Conservation (phyloP, 2,329 filamentous ascomycete genomes). For the Graphilbum fragrans region DNA sequence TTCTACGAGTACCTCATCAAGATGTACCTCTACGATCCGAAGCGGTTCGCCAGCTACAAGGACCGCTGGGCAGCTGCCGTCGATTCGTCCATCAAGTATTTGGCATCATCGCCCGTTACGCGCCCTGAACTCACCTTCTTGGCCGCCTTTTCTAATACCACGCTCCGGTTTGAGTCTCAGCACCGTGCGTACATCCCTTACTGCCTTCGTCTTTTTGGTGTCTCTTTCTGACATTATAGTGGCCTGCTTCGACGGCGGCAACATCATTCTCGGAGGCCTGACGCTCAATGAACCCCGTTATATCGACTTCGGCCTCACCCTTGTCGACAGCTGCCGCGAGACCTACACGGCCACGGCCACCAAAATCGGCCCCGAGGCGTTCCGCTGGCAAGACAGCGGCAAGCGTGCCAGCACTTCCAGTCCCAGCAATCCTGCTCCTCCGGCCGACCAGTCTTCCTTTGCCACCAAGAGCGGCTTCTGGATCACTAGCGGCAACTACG, state of each 20-base stretch:
- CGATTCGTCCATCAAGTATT: constrained; percentile 60
- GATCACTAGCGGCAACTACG: constrained; percentile 47
- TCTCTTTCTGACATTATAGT: constrained; percentile 23
- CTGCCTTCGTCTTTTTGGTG: constrained; percentile 1
- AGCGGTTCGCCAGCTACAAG: constrained; percentile 50
- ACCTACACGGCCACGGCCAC: constrained; percentile 60
- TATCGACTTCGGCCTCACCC: constrained; percentile 58
- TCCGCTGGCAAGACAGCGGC: constrained; percentile 44
- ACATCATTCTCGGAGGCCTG: constrained; percentile 70
- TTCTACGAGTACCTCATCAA: constrained; percentile 90
- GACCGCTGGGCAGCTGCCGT: constrained; percentile 66
- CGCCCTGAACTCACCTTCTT: constrained; percentile 64
- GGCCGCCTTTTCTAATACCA: constrained; percentile 38
- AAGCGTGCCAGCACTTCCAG: constrained; percentile 18
- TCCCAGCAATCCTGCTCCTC: constrained; percentile 27
- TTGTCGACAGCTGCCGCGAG: constrained; percentile 61
- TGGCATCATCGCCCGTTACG: constrained; percentile 54
- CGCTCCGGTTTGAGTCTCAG: constrained; percentile 30
- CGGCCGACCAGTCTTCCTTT: constrained; percentile 39
- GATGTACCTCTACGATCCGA: constrained; percentile 71
- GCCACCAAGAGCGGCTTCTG: constrained; percentile 62
- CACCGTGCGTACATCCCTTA: constrained; percentile 28
- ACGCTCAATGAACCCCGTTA: constrained; percentile 55
- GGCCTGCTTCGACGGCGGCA: constrained; percentile 75
- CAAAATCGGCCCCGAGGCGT: constrained; percentile 64